These are phyloP conservation scores for Ashbya aceris DNA, from an alignment of 1,139 yeast genomes.

Conservation along the genomic window DNA sequence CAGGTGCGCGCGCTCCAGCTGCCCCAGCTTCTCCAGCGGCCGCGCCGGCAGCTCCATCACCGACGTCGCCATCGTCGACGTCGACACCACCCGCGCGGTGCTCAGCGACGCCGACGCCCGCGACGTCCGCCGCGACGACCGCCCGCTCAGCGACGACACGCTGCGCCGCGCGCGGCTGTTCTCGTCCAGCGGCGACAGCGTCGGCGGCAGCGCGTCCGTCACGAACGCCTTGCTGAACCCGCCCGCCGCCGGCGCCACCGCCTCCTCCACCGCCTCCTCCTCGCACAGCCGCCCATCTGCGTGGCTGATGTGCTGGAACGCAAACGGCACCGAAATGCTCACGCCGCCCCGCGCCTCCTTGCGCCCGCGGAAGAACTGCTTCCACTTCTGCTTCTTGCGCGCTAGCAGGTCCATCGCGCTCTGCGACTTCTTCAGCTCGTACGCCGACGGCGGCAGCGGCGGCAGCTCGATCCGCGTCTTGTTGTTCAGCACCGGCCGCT, in stretches of 20 bases:
- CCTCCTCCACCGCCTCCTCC: background rate
- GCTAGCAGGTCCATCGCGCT: conserved; percentile 6
- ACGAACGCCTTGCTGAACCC: conserved; percentile 20
- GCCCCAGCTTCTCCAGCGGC: conserved; percentile 11
- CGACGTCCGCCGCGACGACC: conserved; percentile 2
- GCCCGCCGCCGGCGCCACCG: background rate
- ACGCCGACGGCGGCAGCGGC: conserved; percentile 28
- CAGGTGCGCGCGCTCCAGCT: conserved; percentile 12
- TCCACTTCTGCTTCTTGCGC: conserved; percentile 15
- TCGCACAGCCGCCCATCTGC: conserved; percentile 17
- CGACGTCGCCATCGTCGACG: conserved; percentile 28
- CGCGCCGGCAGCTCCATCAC: conserved; percentile 16
- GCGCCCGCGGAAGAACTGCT: conserved; percentile 20
- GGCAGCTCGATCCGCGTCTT: conserved; percentile 29
- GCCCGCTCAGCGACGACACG: background rate
- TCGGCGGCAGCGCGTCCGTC: conserved; percentile 16
- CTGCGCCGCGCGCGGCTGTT: background rate
- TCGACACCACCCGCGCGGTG: conserved; percentile 21
- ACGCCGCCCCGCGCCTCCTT: conserved; percentile 4
- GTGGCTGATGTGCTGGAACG: conserved; percentile 28
- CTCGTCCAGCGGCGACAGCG: background rate
- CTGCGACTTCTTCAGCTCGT: conserved; percentile 10
- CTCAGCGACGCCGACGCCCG: conserved; percentile 9
- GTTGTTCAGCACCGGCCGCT: conserved; percentile 24
- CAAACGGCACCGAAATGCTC: conserved; percentile 21